Base-by-base conservation (phyloP, 495 filamentous ascomycete species). In the Achaetomiella virescens region DNA sequence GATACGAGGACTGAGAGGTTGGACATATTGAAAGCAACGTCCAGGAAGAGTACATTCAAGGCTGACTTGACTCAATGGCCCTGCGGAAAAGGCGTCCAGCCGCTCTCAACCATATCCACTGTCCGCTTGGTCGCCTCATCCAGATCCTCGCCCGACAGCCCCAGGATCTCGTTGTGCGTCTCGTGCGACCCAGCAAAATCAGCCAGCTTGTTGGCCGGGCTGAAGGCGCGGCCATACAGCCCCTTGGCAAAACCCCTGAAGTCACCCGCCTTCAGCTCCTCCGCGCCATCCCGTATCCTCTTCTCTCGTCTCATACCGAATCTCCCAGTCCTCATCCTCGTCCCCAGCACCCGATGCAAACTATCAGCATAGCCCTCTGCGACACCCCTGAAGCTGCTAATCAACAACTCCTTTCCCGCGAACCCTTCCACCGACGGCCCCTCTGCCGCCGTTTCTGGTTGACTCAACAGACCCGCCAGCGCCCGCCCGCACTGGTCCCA, bases 101-200 rank as follows among this genome's bases (percentile, higher is more conserved):
- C 42, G 29, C n/a, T 40, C 42, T 47, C 22, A 15, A 47, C 60
- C 63, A 68, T 59, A 10, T 70, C 63, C 0, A 81, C 60, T 9
- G 72, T 74, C 12, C 46, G 47, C 65, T 65, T 72, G 0, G 80
- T 84, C 8, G 61, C 63, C 58, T 80, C 80, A 63, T 85, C 83
- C 55, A 87, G 52, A 57, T 83, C 75, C 68, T 87, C 84, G 59
- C 72, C 66, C n/a, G 78, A 73, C 52, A 87, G 61, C 0, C 75
- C 81, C 25, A 87, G 66, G 40, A 72, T 35, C 6, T 65, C 68
- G 57, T 87, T 87, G 2, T 55, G 58, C 38, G 55, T 72, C 11
- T 44, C 49, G 2, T 52, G 57, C 33, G 57, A 71, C 10, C 41
- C 52, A 44, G 73, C 69, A 52, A 64, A 75, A 44, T 81, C 65